Evolutionary conservation across 805 yeast species (phyloP), one percentile per base, ranked within the genome.

Genomic region (Martiniozyma abietophila): DNA sequence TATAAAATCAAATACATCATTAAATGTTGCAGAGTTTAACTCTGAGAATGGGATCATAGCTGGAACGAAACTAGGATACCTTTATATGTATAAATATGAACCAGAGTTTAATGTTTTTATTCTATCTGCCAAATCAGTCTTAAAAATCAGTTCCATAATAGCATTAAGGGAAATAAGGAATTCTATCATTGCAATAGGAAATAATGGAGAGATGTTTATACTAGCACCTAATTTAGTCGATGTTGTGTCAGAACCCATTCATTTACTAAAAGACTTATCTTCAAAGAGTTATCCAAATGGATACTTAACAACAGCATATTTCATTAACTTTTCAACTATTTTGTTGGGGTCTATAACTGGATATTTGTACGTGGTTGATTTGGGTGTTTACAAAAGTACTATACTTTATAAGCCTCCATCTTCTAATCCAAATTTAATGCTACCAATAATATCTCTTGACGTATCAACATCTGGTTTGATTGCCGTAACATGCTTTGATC

Each of bases 61-160:
- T 0, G 74, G 78, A 0, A 59, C 72, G 5, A 46, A 47, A 12
- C 67, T 67, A 44, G 80, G 81, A 0, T 61, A 61, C 32, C 29
- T 74, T 1, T 65, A 63, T n/a, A 50, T 69, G 7, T 74, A 71
- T 24, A 20, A 18, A 5, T 29, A 12, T 11, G 32, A 41, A 22
- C 18, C 18, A 2, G 16, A 22, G 10, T 23, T 30, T 1, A 17
- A 21, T 12, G 26, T 28, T 9, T 41, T 15, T 18, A 11, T n/a
- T 9, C 25, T 20, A 14, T 12, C 18, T 4, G 31, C 12, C 8
- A 30, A 20, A 31, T 34, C 21, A 27, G 17, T 9, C 24, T 19
- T 10, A 31, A 23, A 20, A 20, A 22, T n/a, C 38, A 34, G 20
- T 16, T 42, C 59, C 4, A 42, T 54, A 3, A 28, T 51, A 10